These are phyloP conservation scores for Starmerella floris DNA, from an alignment of 805 yeast genomes.

Conservation along the genomic window DNA sequence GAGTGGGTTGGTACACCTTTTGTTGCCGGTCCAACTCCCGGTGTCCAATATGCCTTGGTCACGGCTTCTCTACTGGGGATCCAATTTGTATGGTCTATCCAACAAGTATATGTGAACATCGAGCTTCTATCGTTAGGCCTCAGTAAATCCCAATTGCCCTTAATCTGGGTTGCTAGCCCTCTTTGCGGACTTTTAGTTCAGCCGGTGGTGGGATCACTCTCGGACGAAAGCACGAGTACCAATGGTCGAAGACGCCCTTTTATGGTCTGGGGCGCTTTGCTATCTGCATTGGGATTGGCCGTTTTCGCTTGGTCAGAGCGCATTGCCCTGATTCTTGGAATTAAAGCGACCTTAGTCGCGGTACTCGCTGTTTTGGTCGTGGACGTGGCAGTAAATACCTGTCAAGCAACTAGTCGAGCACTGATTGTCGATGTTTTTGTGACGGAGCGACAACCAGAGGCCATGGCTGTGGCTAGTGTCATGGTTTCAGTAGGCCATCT, in stretches of 20 bases:
- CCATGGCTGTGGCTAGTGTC: constrained; percentile 57
- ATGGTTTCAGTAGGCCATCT: constrained; percentile 50
- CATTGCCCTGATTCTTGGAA: constrained; percentile 29
- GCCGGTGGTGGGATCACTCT: constrained; percentile 46
- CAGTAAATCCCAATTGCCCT: constrained; percentile 40
- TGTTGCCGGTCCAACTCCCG: constrained; percentile 13
- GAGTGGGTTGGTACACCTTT: constrained; percentile 22
- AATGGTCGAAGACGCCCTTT: constrained; percentile 46
- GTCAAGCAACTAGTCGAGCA: constrained; percentile 50
- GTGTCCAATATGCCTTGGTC: constrained; percentile 17
- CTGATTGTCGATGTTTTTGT: constrained; percentile 50
- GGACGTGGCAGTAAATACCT: constrained; percentile 45
- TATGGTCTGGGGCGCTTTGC: constrained; percentile 40
- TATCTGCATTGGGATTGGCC: constrained; percentile 36
- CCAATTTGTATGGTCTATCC: constrained; percentile 54
- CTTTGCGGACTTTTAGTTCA: constrained; percentile 50
- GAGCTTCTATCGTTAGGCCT: constrained; percentile 48
- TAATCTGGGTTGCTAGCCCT: constrained; percentile 59
- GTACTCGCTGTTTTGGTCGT: constrained; percentile 38
- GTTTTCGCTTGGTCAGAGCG: constrained; percentile 32
- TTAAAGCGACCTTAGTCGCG: constrained; percentile 26
- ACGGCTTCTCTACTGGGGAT: constrained; percentile 39
- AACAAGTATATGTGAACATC: constrained; percentile 52
- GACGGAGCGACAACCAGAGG: constrained; percentile 41
- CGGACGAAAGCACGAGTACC: constrained; percentile 32